Conservation (phyloP, 2,329 filamentous ascomycete species). For the Ophiocordyceps robertsii region DNA sequence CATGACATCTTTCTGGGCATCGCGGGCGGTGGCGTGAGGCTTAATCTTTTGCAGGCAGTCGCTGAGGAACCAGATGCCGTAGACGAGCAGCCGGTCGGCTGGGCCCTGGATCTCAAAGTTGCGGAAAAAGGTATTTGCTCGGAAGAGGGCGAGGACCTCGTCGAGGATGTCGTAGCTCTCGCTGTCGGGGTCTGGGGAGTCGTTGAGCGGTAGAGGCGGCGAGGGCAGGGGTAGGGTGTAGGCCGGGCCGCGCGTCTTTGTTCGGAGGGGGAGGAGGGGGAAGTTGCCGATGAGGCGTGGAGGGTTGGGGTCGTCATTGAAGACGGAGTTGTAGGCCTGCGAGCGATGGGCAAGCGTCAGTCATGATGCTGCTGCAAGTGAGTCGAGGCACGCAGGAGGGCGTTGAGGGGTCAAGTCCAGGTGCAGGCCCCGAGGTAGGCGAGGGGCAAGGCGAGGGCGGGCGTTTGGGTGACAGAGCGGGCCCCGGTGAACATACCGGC, state of each 20-base stretch:
- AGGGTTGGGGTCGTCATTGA: slow-evolving; percentile 64
- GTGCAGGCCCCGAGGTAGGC: neutral
- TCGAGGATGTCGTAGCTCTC: slow-evolving; percentile 95
- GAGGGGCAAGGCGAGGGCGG: neutral
- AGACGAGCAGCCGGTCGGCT: slow-evolving; percentile 86
- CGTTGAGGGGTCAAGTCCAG: neutral
- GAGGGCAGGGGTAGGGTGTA: slow-evolving; percentile 60
- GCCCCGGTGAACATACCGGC: slow-evolving; percentile 24
- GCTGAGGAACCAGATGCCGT: slow-evolving; percentile 89
- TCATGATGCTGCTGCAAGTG: neutral
- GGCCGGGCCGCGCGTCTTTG: slow-evolving; percentile 87
- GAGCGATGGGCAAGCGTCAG: neutral
- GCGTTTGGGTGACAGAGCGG: neutral
- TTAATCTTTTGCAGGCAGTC: slow-evolving; percentile 84
- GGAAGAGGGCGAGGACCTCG: slow-evolving; percentile 84
- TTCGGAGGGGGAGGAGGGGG: slow-evolving; percentile 85
- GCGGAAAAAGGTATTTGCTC: slow-evolving; percentile 96
- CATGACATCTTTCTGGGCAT: slow-evolving; percentile 61
- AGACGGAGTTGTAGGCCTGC: slow-evolving; percentile 96
- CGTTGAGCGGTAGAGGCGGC: slow-evolving; percentile 41
- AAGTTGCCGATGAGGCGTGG: slow-evolving; percentile 69
- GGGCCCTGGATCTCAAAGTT: slow-evolving; percentile 99
- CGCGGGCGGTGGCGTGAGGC: slow-evolving; percentile 49
- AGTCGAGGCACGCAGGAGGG: neutral
- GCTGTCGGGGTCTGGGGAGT: slow-evolving; percentile 66